Evolutionary conservation across 495 filamentous ascomycete species (phyloP).

Genomic region (Cenococcum geophilum): DNA sequence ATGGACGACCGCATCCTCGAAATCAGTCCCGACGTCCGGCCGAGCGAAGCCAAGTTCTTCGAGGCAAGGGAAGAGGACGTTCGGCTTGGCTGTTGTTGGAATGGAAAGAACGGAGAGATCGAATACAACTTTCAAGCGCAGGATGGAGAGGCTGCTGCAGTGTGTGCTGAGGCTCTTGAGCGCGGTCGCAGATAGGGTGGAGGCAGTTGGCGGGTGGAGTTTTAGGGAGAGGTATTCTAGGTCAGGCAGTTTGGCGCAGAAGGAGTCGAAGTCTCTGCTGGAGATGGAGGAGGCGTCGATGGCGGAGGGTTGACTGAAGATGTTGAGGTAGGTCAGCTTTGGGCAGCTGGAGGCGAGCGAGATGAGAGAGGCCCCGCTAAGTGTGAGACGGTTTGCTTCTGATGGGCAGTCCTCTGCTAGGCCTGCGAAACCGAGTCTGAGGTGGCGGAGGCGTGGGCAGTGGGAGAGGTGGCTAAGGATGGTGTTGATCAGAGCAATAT

Average conservation of each 20-base stretch:
- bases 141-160: neutral
- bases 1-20: neutral
- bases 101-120: neutral
- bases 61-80: neutral
- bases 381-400: neutral
- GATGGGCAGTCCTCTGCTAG: slow-evolving; percentile 18
- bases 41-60: neutral
- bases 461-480: slow-evolving; percentile 4
- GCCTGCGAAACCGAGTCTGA: slow-evolving; percentile 19
- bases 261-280: slow-evolving; percentile 15
- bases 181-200: slow-evolving; percentile 2
- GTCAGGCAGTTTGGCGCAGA: slow-evolving; percentile 14
- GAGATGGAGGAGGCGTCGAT: slow-evolving; percentile 19
- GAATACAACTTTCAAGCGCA: neutral
- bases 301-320: slow-evolving; percentile 17
- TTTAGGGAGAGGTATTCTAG: slow-evolving; percentile 17
- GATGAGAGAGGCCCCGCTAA: slow-evolving; percentile 12
- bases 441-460: slow-evolving; percentile 10
- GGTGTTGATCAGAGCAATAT: slow-evolving; percentile 14
- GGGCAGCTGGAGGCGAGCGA: slow-evolving; percentile 6
- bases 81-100: neutral
- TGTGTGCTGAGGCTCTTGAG: slow-evolving; percentile 16
- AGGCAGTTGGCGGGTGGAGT: slow-evolving; percentile 14
- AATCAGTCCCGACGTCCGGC: neutral
- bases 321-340: slow-evolving; percentile 17